phyloP scores from a whole-genome alignment of 2,329 filamentous ascomycete species.

The Leptographium lundbergii region DNA sequence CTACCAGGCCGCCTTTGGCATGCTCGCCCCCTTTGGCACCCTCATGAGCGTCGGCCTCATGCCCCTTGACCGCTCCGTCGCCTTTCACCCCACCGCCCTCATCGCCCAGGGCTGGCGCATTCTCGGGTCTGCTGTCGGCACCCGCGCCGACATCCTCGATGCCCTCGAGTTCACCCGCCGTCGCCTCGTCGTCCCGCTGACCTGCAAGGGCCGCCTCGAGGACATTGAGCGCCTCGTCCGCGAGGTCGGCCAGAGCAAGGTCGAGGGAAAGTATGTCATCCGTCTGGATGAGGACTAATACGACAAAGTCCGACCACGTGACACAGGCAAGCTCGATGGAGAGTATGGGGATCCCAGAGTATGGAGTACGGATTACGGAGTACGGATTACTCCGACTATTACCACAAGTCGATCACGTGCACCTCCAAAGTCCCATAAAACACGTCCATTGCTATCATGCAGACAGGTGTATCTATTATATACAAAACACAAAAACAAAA shows the following conservation, averaged over 20 bases:
- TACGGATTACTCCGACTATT: too few relatives aligned
- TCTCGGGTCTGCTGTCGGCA: slow-evolving; percentile 23
- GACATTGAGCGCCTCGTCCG: slow-evolving; percentile 13
- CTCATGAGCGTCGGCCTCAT: slow-evolving; percentile 26
- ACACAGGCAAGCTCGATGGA: too few relatives aligned
- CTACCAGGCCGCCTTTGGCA: slow-evolving; percentile 21
- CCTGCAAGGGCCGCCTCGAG: slow-evolving; percentile 14
- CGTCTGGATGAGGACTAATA: slow-evolving; percentile 5
- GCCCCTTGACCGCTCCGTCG: slow-evolving; percentile 14
- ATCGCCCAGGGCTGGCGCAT: slow-evolving; percentile 23
- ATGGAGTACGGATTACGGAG: too few relatives aligned
- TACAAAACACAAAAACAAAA: background rate
- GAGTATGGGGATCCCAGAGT: too few relatives aligned
- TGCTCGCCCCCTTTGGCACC: slow-evolving; percentile 24
- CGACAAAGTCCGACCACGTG: background rate
- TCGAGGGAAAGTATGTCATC: slow-evolving; percentile 14
- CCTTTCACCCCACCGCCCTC: slow-evolving; percentile 22
- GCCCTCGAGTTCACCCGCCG: slow-evolving; percentile 25
- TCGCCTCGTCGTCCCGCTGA: slow-evolving; percentile 19
- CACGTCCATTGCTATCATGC: background rate
- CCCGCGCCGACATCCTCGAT: slow-evolving; percentile 24
- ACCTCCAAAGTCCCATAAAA: background rate
- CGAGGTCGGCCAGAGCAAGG: slow-evolving; percentile 7
- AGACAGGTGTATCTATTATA: background rate
- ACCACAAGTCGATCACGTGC: too few relatives aligned